Percentiles rank a stretch among this genome's conserved stretches.
These are phyloP conservation scores for Arthrobotrys sinensis DNA, from an alignment of 2,329 filamentous ascomycete species.

Conservation along the genomic window DNA sequence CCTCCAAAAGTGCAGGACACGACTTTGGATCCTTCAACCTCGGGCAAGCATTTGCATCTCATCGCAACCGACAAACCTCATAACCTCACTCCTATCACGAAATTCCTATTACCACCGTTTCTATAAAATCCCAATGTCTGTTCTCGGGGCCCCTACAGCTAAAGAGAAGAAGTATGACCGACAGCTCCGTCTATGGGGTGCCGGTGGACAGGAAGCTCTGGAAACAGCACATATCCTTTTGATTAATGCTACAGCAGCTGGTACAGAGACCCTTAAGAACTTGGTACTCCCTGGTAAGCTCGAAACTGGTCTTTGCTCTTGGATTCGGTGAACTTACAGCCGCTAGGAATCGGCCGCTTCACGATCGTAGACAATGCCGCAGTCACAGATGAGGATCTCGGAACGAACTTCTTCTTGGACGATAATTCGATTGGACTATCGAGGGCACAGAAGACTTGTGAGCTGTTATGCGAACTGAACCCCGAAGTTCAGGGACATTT, in stretches of 20 bases:
- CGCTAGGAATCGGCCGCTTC: conserved; percentile 84
- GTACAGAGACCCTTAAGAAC: conserved; percentile 94
- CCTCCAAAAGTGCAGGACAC: conserved; percentile 39
- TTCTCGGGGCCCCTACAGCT: conserved; percentile 62
- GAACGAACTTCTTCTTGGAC: conserved; percentile 97
- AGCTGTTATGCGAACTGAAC: conserved; percentile 87
- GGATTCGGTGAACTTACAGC: not conserved
- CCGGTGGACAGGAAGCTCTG: conserved; percentile 88
- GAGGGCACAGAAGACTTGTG: conserved; percentile 83
- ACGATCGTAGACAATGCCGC: conserved; percentile 86
- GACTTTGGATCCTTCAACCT: conserved; percentile 35
- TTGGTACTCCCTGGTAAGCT: conserved; percentile 85
- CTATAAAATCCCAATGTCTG: conserved; percentile 39
- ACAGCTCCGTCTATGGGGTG: conserved; percentile 94
- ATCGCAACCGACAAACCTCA: not conserved
- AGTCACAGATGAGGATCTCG: conserved; percentile 86
- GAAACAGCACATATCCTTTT: conserved; percentile 93
- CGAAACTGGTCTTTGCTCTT: not conserved
- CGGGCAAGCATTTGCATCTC: not conserved
- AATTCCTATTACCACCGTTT: not conserved
- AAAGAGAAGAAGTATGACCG: conserved; percentile 84
- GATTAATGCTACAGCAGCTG: conserved; percentile 89
- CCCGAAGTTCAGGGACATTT: conserved; percentile 88
- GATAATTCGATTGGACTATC: conserved; percentile 81
- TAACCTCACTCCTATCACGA: not conserved